Evolutionary conservation across 306 rosid species (phyloP), one percentile per base, ranked within the genome.

Genomic region (Crotalaria pallida): DNA sequence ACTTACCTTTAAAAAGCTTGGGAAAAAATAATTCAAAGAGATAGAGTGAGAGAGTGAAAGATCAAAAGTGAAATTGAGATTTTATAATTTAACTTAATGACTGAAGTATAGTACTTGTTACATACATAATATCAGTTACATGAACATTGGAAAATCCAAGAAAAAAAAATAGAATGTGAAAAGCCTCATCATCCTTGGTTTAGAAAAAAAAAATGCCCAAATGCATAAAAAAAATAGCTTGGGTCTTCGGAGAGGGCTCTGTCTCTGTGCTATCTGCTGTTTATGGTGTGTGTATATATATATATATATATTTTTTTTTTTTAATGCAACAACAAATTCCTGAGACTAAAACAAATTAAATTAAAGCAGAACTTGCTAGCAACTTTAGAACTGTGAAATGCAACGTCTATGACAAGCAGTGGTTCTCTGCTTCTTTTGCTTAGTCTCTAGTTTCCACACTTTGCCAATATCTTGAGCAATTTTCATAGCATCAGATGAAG

Each of bases 361-460:
- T n/a, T n/a, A n/a, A 67, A 57, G 7, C 52, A 63, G 17, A 48
- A 63, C 15, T 22, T 22, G 13, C 38, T 44, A 41, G 23, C 36
- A 27, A 49, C 71, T 86, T 86, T 67, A 92, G 82, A 93, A 84
- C 62, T 90, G 96, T 8, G 98, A 94, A 80, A 90, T 94, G 87
- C 96, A 94, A 61, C 97, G 76, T 82, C 97, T 88, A 53, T 88
- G 90, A 58, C 95, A 80, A 76, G 96, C 91, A 7, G 78, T 87
- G 56, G 81, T 85, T 5, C 83, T 58, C 49, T 84, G 92, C 64
- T 76, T 79, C 78, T 76, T 82, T 67, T 88, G 94, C 69, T 80
- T 90, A 11, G 94, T 88, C 68, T 90, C 95, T 6, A 74, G 31
- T 60, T 82, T 90, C 98, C 98, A 94, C 53, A 84, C 88, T 2